Conservation (phyloP, 2,329 filamentous ascomycete species). For the Colletotrichum musae region DNA sequence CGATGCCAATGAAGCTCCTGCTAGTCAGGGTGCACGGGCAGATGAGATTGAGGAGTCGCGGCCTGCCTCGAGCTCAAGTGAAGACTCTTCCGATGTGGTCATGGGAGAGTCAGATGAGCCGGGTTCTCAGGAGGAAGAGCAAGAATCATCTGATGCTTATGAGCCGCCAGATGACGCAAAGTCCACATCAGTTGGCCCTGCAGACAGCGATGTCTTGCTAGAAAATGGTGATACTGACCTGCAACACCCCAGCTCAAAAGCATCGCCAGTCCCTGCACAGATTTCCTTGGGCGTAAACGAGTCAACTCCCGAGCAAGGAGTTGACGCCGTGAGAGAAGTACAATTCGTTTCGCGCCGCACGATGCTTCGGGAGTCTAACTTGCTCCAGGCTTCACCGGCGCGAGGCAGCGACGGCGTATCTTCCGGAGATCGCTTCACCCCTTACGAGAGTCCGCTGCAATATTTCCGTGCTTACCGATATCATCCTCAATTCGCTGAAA, state of each 20-base stretch:
- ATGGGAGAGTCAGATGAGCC: constrained; percentile 40
- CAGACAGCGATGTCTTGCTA: constrained; percentile 42
- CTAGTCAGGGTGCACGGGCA: not conserved
- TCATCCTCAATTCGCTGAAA: constrained; percentile 80
- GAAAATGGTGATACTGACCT: constrained; percentile 48
- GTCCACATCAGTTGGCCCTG: constrained; percentile 60
- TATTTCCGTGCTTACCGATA: constrained; percentile 92
- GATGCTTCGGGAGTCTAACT: constrained; percentile 42
- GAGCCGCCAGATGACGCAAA: constrained; percentile 73
- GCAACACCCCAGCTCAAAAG: constrained; percentile 44
- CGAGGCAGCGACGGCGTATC: constrained; percentile 40
- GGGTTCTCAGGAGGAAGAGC: constrained; percentile 41
- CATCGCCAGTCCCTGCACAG: constrained; percentile 40
- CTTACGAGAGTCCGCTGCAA: constrained; percentile 87
- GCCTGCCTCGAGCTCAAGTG: constrained; percentile 17
- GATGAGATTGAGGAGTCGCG: constrained; percentile 18
- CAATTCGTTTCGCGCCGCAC: constrained; percentile 49
- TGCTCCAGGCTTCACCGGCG: constrained; percentile 12
- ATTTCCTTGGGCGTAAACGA: constrained; percentile 42
- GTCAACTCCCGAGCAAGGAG: constrained; percentile 46
- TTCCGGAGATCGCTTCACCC: constrained; percentile 49
- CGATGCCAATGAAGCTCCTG: constrained; percentile 1
- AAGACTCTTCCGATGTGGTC: constrained; percentile 38
- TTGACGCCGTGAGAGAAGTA: constrained; percentile 59
- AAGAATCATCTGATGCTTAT: constrained; percentile 62